Percentiles rank a stretch among this genome's conserved stretches.
phyloP scores from a whole-genome alignment of 305 asterid genomes.

The Nicotiana rustica region DNA sequence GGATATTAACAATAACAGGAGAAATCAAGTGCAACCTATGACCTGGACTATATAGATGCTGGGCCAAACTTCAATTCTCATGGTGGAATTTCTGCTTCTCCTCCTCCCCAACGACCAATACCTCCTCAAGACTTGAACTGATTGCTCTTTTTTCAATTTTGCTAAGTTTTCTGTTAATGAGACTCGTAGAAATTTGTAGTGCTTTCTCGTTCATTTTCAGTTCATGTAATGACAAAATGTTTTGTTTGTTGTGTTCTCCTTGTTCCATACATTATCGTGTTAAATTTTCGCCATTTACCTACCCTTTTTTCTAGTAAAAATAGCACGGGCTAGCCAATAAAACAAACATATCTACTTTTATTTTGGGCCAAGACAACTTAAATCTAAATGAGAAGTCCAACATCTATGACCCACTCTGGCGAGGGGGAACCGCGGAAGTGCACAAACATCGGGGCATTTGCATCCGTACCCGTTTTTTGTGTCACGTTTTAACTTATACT shows the following conservation, averaged over 20 bases:
- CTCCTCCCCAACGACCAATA: background rate
- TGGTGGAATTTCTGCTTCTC: slow-evolving; percentile 33
- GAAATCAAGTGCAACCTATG: slow-evolving; percentile 28
- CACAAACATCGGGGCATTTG: no score
- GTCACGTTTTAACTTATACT: no score
- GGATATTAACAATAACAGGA: slow-evolving; percentile 30
- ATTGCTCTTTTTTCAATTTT: background rate
- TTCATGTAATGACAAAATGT: background rate
- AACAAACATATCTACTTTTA: no score
- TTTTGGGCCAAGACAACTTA: background rate
- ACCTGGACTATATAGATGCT: slow-evolving; percentile 42
- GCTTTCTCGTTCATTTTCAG: background rate
- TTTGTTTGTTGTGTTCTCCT: background rate
- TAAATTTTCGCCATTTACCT: background rate
- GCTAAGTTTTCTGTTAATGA: background rate
- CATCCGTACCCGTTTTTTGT: no score
- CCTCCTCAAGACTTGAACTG: slow-evolving; percentile 24
- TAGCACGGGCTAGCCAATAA: no score
- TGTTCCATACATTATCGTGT: background rate
- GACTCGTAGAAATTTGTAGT: background rate
- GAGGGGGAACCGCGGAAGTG: background rate
- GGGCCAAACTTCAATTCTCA: slow-evolving; percentile 46
- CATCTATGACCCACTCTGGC: background rate
- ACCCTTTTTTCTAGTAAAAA: background rate
- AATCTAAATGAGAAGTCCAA: background rate